A percentile compares a stretch with the other conserved stretches of the same genome.
Conservation (phyloP, 2,329 filamentous ascomycete genomes). For the Polytolypa hystricis region DNA sequence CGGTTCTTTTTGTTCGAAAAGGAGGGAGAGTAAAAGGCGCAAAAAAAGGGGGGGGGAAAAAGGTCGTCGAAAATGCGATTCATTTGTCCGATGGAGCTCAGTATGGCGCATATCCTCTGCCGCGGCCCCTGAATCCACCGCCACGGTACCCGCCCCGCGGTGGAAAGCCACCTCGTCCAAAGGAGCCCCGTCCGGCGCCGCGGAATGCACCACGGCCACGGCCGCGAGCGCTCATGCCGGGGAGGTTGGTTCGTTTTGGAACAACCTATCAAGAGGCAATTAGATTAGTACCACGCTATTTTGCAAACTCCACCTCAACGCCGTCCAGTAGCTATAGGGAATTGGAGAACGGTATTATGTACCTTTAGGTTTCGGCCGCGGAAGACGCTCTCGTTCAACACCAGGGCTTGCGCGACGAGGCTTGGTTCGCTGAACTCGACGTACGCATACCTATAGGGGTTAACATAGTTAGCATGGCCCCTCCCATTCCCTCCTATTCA, state of each 20-base stretch:
- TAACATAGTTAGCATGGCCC: too few relatives aligned
- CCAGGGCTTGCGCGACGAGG: constrained; percentile 82
- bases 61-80: too few relatives aligned
- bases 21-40: too few relatives aligned
- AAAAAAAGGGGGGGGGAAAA: too few relatives aligned
- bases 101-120: constrained; percentile 37
- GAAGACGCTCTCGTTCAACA: constrained; percentile 93
- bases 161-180: constrained; percentile 34
- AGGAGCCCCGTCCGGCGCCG: constrained; percentile 42
- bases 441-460: constrained; percentile 72
- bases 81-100: constrained; percentile 18
- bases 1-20: too few relatives aligned
- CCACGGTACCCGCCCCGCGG: constrained; percentile 33
- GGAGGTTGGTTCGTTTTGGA: constrained; percentile 88
- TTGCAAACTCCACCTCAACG: too few relatives aligned
- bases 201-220: constrained; percentile 42
- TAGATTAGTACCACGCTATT: too few relatives aligned
- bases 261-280: constrained; percentile 47
- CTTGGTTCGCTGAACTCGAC: constrained; percentile 95
- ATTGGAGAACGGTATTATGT: constrained; percentile 11
- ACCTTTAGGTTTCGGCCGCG: constrained; percentile 95
- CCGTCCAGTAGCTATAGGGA: too few relatives aligned
- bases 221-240: constrained; percentile 83
- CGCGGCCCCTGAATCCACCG: constrained; percentile 21
- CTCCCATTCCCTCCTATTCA: too few relatives aligned